A percentile compares a stretch with the other conserved stretches of the same genome.
Evolutionary conservation across 2,329 filamentous ascomycete genomes (phyloP).

Genomic region (Diplodia intermedia): DNA sequence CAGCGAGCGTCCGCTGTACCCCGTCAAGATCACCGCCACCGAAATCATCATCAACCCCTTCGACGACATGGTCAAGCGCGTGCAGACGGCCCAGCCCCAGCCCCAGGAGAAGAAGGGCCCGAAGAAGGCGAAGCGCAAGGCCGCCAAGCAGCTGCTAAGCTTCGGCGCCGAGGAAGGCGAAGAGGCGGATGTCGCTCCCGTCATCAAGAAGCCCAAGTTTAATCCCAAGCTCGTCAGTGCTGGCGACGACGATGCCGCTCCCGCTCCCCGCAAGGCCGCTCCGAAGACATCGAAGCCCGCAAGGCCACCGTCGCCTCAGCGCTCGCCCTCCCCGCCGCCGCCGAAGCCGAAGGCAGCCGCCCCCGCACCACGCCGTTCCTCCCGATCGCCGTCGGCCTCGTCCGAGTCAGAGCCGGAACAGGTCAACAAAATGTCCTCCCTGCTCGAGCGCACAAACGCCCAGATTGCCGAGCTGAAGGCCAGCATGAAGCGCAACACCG

Average conservation of each 20-base stretch:
- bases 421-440: slow-evolving; percentile 47
- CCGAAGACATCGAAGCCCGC: slow-evolving; percentile 11
- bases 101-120: slow-evolving; percentile 54
- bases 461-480: slow-evolving; percentile 82
- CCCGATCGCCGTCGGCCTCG: slow-evolving; percentile 27
- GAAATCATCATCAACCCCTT: slow-evolving; percentile 85
- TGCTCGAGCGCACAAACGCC: slow-evolving; percentile 74
- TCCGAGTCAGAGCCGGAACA: slow-evolving; percentile 42
- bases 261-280: background rate
- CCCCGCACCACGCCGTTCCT: slow-evolving; percentile 15
- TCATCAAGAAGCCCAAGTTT: slow-evolving; percentile 78
- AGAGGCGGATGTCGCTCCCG: slow-evolving; percentile 62
- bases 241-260: slow-evolving; percentile 49
- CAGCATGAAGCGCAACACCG: slow-evolving; percentile 72
- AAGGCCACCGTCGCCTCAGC: background rate
- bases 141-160: slow-evolving; percentile 77
- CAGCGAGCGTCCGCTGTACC: slow-evolving; percentile 83
- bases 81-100: slow-evolving; percentile 61
- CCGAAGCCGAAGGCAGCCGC: slow-evolving; percentile 19
- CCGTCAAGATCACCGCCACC: slow-evolving; percentile 75
- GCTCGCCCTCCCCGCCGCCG: slow-evolving; percentile 12
- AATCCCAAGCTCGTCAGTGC: slow-evolving; percentile 73
- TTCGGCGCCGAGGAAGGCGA: slow-evolving; percentile 72
- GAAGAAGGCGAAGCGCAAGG: slow-evolving; percentile 70
- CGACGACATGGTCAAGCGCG: slow-evolving; percentile 76